A percentile compares a stretch with the other conserved stretches of the same genome.
These are phyloP conservation scores for Achaetomiella virescens DNA, from an alignment of 495 filamentous ascomycete genomes.

Conservation along the genomic window DNA sequence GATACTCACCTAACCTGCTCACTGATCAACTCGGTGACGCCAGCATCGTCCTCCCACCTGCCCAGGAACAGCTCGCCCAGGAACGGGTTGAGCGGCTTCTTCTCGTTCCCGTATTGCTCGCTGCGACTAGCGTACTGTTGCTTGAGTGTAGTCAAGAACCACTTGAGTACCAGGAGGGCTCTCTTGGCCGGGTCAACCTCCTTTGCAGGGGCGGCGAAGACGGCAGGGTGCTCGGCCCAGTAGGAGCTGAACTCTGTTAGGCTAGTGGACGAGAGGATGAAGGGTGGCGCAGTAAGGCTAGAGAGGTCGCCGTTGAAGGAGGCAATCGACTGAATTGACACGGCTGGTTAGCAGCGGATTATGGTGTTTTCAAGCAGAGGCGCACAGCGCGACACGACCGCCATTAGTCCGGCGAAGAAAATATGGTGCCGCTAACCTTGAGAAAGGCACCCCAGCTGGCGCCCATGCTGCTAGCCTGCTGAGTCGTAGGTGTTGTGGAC, in stretches of 20 bases:
- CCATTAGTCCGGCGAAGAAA: background rate
- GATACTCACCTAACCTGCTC: constrained; percentile 59
- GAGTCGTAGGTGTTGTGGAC: constrained; percentile 9
- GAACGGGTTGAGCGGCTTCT: constrained; percentile 94
- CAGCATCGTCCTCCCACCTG: constrained; percentile 72
- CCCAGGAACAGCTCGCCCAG: constrained; percentile 88
- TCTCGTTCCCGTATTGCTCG: constrained; percentile 89
- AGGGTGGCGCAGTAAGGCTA: constrained; percentile 88
- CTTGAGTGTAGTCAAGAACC: constrained; percentile 94
- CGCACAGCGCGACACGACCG: background rate
- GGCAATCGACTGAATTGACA: constrained; percentile 67
- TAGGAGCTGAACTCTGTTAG: constrained; percentile 93
- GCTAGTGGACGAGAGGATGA: constrained; percentile 88
- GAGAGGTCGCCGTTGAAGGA: constrained; percentile 96
- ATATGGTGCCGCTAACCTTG: constrained; percentile 35
- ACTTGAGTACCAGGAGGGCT: constrained; percentile 82
- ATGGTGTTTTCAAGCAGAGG: background rate
- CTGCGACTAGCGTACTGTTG: constrained; percentile 89
- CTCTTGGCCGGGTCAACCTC: constrained; percentile 79
- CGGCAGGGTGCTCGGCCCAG: constrained; percentile 87
- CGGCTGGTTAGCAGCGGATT: constrained; percentile 3
- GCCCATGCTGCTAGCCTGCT: constrained; percentile 32
- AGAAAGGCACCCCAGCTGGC: constrained; percentile 46
- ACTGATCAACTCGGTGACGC: constrained; percentile 57
- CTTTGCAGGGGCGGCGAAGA: constrained; percentile 79